Conservation (phyloP, 768 basidiomycete genomes). For the Trametes coccinea region DNA sequence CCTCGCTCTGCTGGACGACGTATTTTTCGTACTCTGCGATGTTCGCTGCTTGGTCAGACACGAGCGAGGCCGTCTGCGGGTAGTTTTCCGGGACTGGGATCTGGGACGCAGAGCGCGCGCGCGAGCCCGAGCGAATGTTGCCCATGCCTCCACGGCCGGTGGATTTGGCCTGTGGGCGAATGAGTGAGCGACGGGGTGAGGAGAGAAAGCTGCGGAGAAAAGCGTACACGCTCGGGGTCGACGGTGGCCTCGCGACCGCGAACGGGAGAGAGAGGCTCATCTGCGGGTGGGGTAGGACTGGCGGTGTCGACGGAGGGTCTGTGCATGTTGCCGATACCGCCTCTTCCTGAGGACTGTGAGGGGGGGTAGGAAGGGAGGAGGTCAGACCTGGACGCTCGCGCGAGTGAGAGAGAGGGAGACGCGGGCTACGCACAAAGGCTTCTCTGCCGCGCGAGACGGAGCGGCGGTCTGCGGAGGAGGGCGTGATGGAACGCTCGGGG, state of each 20-base stretch:
- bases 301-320: constrained; percentile 38
- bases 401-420: not conserved
- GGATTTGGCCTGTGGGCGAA: constrained; percentile 43
- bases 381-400: not conserved
- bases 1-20: constrained; percentile 38
- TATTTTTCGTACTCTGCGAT: constrained; percentile 38
- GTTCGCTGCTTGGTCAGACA: constrained; percentile 26
- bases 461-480: constrained; percentile 25
- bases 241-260: constrained; percentile 60
- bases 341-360: constrained; percentile 49
- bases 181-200: not conserved
- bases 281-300: constrained; percentile 31
- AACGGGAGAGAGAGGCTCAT: constrained; percentile 55
- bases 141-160: constrained; percentile 83
- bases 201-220: not conserved
- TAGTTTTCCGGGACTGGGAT: constrained; percentile 12
- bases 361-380: not conserved
- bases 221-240: constrained; percentile 40
- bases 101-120: constrained; percentile 38
- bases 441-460: constrained; percentile 63
- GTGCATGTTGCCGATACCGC: constrained; percentile 70
- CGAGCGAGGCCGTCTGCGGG: constrained; percentile 30
- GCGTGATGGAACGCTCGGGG: constrained; percentile 9
- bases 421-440: constrained; percentile 45
- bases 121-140: constrained; percentile 81